phyloP scores from a whole-genome alignment of 2,329 filamentous ascomycete species.

The Exutisphaerella laricina region DNA sequence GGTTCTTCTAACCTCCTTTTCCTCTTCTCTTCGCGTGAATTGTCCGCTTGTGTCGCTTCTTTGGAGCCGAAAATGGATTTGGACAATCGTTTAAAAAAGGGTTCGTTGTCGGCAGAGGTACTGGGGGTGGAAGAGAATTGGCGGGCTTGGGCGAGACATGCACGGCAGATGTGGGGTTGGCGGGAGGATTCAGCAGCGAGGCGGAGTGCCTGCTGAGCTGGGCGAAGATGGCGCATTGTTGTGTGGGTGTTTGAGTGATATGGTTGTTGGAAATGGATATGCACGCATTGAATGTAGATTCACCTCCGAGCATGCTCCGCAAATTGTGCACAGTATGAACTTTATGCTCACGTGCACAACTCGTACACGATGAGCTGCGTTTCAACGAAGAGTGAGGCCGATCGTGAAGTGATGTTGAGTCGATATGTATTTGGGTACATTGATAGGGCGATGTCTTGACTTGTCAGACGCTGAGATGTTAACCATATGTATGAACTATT shows the following conservation, averaged over 20 bases:
- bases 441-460: conserved; percentile 1
- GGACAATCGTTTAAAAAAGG: conserved; percentile 24
- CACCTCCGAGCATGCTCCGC: too few species aligned
- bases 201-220: conserved; percentile 27
- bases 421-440: too few species aligned
- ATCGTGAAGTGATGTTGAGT: too few species aligned
- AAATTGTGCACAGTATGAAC: too few species aligned
- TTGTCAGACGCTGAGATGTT: too few species aligned
- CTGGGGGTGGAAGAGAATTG: conserved; percentile 25
- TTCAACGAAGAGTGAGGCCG: too few species aligned
- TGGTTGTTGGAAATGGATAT: too few species aligned
- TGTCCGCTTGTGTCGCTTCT: conserved; percentile 14
- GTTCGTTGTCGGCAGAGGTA: conserved; percentile 16
- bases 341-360: too few species aligned
- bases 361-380: too few species aligned
- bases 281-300: too few species aligned
- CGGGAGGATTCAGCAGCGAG: conserved; percentile 17
- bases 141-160: conserved; percentile 27
- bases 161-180: conserved; percentile 26
- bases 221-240: conserved; percentile 21
- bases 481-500: too few species aligned
- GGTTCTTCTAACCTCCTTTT: conserved; percentile 11
- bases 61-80: conserved; percentile 27
- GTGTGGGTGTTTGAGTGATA: too few species aligned
- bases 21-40: conserved; percentile 18